Conservation (phyloP, 2,329 filamentous ascomycete genomes). For the Sarocladiaceae sp. region DNA sequence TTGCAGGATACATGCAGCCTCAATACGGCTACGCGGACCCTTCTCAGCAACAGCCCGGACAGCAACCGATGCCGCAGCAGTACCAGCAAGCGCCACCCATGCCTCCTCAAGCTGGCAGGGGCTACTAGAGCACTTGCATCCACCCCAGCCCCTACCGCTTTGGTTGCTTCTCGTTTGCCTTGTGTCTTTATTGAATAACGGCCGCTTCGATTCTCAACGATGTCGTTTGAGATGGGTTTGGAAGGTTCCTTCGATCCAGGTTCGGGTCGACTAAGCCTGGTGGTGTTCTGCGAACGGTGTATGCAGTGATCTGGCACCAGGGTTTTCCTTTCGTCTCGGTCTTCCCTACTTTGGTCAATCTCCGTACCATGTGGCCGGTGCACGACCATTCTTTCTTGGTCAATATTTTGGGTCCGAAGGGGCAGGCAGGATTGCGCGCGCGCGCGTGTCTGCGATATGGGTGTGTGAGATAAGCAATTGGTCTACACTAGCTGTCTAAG, state of each 20-base stretch:
- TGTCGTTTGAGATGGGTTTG: background rate
- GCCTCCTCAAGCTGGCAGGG: constrained; percentile 27
- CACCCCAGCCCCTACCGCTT: background rate
- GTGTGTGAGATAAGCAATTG: background rate
- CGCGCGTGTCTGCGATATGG: background rate
- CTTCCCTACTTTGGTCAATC: background rate
- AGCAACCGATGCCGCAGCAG: constrained; percentile 26
- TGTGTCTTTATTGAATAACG: constrained; percentile 1
- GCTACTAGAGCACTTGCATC: constrained; percentile 30
- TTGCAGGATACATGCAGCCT: constrained; percentile 31
- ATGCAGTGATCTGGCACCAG: background rate
- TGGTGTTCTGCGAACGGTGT: too few species aligned
- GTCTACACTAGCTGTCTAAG: constrained; percentile 9
- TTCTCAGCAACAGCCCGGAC: constrained; percentile 33
- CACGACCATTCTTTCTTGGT: background rate
- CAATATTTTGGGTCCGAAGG: constrained; percentile 3
- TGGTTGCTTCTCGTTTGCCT: background rate
- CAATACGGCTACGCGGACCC: constrained; percentile 46
- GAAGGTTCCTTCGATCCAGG: background rate
- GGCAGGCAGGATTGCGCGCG: background rate
- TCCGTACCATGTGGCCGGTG: background rate
- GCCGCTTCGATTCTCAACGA: background rate
- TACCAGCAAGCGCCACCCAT: constrained; percentile 28
- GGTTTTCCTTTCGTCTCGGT: background rate
- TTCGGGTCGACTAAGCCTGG: background rate